Evolutionary conservation across 2,329 filamentous ascomycete genomes (phyloP).

Genomic region (Colletotrichum lentis): DNA sequence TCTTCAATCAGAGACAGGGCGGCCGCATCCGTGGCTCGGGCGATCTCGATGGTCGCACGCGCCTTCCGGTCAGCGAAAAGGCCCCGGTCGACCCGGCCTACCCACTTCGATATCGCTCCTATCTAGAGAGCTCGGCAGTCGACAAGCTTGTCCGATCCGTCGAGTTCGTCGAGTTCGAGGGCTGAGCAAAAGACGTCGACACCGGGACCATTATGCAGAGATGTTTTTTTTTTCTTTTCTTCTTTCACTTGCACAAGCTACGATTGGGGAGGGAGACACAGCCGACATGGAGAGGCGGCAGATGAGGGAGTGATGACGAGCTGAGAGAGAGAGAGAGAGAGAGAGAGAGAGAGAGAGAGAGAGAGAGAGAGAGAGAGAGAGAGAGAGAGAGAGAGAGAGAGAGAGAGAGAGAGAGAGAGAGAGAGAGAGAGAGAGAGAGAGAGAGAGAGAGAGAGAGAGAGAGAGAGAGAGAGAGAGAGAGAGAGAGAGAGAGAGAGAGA

Average conservation of each 20-base stretch:
- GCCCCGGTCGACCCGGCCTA: not conserved
- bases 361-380: too few relatives aligned
- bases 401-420: too few relatives aligned
- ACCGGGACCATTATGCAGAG: not conserved
- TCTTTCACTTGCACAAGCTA: not conserved
- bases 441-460: too few relatives aligned
- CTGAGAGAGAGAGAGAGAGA: too few relatives aligned
- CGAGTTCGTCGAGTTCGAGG: conserved; percentile 29
- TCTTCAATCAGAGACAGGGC: conserved; percentile 41
- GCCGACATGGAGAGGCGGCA: not conserved
- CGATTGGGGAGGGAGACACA: not conserved
- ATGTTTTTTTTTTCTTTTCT: not conserved
- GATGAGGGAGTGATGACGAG: not conserved
- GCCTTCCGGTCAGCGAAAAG: conserved; percentile 10
- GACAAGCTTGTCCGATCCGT: conserved; percentile 25
- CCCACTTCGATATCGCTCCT: conserved; percentile 20
- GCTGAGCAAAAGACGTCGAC: not conserved
- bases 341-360: too few relatives aligned
- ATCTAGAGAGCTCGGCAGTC: not conserved
- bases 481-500: too few relatives aligned
- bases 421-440: too few relatives aligned
- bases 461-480: too few relatives aligned
- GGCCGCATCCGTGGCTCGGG: conserved; percentile 14
- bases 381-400: too few relatives aligned
- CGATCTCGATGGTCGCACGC: not conserved